Percentiles rank a stretch among this genome's conserved stretches.
Conservation (phyloP, 2,329 filamentous ascomycete species). For the Diaporthe australafricana region DNA sequence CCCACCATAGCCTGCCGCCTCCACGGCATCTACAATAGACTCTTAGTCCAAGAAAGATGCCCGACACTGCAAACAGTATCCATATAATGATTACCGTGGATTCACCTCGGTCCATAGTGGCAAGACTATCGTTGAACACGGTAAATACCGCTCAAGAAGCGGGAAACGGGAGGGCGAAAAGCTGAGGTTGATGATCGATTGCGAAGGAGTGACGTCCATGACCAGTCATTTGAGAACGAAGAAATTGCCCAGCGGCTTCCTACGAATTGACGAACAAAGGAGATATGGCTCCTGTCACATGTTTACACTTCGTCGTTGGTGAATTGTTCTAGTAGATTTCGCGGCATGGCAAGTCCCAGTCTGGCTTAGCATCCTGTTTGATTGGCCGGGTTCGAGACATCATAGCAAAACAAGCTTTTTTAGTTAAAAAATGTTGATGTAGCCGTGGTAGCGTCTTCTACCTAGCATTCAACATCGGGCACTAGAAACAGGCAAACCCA, state of each 20-base stretch:
- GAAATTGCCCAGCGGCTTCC: neutral
- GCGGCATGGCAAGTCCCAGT: neutral
- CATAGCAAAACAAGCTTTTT: neutral
- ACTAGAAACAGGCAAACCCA: neutral
- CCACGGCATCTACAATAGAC: neutral
- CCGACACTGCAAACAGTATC: neutral
- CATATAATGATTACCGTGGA: neutral
- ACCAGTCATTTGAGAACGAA: neutral
- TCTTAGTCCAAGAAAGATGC: neutral
- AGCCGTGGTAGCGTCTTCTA: neutral
- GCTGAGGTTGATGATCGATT: neutral
- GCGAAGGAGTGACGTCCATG: neutral
- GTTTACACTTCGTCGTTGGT: neutral
- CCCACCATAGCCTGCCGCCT: neutral
- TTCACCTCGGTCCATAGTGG: neutral
- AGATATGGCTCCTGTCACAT: neutral
- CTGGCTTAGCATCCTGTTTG: neutral
- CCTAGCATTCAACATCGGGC: too few relatives aligned
- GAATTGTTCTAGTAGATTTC: neutral
- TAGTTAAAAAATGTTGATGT: neutral
- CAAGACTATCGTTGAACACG: neutral
- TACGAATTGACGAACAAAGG: neutral
- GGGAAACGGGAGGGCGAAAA: too few relatives aligned
- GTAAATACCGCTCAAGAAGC: too few relatives aligned
- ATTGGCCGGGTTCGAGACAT: neutral